Evolutionary conservation across 2,329 filamentous ascomycete genomes (phyloP).

Genomic region (Fragosphaeria purpurea): DNA sequence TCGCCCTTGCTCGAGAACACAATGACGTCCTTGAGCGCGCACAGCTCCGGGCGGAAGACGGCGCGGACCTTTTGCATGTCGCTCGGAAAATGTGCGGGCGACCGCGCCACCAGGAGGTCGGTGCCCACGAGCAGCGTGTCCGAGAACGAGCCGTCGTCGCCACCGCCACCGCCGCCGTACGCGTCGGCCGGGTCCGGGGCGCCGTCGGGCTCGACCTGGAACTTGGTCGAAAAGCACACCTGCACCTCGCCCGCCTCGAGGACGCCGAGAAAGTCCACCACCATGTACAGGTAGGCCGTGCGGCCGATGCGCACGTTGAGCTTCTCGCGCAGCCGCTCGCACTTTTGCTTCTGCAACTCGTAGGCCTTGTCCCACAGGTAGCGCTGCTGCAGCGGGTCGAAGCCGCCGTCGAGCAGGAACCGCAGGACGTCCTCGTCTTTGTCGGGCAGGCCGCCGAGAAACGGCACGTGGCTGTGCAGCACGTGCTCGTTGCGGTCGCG

Average conservation of each 20-base stretch:
- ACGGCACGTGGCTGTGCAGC: slow-evolving; percentile 29
- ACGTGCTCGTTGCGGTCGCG: slow-evolving; percentile 26
- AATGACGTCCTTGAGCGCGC: slow-evolving; percentile 65
- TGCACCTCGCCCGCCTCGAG: slow-evolving; percentile 58
- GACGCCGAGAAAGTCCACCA: slow-evolving; percentile 54
- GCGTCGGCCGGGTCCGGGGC: slow-evolving; percentile 34
- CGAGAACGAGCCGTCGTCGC: slow-evolving; percentile 34
- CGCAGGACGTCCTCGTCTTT: slow-evolving; percentile 40
- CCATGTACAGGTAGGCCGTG: slow-evolving; percentile 55
- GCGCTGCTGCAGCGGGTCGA: slow-evolving; percentile 37
- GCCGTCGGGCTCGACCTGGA: slow-evolving; percentile 36
- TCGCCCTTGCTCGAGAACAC: slow-evolving; percentile 61
- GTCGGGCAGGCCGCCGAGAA: slow-evolving; percentile 40
- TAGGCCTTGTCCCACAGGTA: slow-evolving; percentile 40
- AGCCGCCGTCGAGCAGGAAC: slow-evolving; percentile 50
- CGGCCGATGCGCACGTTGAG: slow-evolving; percentile 51
- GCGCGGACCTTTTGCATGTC: slow-evolving; percentile 62
- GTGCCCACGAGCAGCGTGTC: slow-evolving; percentile 44
- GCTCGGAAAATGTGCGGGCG: slow-evolving; percentile 58
- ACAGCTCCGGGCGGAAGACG: slow-evolving; percentile 49
- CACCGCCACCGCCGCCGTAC: too few species aligned
- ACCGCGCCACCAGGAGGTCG: slow-evolving; percentile 57
- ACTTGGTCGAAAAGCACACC: slow-evolving; percentile 57
- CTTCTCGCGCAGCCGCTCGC: slow-evolving; percentile 41
- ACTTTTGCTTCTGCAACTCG: slow-evolving; percentile 39